Conservation (phyloP, 139 green algal genomes). For the Chlamydomonas sphaeroides region DNA sequence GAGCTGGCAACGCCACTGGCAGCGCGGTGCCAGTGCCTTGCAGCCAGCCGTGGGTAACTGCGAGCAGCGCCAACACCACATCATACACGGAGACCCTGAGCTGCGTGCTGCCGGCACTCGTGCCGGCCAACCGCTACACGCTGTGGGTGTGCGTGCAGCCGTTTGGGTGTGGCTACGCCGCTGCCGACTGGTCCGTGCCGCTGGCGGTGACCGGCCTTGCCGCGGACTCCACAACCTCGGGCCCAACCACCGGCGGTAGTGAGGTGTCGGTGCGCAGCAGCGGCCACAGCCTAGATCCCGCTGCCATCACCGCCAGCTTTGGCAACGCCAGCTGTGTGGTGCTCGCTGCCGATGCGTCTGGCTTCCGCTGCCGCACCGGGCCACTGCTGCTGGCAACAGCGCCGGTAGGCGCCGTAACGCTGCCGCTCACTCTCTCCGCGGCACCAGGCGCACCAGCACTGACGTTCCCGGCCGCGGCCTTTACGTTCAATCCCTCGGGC, state of each 20-base stretch:
- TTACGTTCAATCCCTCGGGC: neutral
- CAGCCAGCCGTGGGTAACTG: neutral
- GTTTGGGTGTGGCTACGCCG: neutral
- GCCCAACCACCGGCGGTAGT: neutral
- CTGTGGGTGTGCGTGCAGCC: slow-evolving; percentile 6
- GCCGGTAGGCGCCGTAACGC: no score
- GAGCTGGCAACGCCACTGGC: neutral
- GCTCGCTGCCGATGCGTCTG: neutral
- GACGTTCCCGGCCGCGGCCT: neutral
- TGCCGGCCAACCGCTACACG: neutral
- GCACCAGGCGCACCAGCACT: neutral
- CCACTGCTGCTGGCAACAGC: neutral
- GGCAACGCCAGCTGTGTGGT: neutral
- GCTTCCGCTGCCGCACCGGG: neutral
- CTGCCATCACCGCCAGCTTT: neutral
- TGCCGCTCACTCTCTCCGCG: neutral
- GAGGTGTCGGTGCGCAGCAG: neutral
- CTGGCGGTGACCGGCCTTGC: neutral
- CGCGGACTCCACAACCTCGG: neutral
- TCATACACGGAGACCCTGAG: neutral
- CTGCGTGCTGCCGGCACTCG: neutral
- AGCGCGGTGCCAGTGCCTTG: neutral
- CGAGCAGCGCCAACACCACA: neutral
- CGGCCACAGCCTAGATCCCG: neutral
- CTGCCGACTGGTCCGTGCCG: neutral